Conservation (phyloP, 257 asterid species). For the Solanum dulcamara region DNA sequence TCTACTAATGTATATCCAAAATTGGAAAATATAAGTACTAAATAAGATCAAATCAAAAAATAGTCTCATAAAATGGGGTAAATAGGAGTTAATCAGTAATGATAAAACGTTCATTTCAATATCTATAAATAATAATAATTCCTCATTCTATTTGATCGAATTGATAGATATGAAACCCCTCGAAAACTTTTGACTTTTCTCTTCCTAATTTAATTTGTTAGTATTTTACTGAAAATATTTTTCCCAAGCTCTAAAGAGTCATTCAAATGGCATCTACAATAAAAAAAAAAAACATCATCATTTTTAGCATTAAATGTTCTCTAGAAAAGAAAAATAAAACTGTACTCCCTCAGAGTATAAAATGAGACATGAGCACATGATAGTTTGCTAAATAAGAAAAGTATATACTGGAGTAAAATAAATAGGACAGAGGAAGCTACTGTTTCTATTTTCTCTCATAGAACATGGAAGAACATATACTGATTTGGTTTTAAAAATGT, state of each 20-base stretch:
- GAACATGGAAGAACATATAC: not conserved
- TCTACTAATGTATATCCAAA: fast-evolving
- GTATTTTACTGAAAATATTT: not conserved
- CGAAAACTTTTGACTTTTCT: not conserved
- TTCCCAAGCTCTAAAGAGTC: not conserved
- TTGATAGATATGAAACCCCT: too few species aligned
- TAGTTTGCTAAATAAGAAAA: not conserved
- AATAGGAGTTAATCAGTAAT: too few species aligned
- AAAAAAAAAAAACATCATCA: not conserved
- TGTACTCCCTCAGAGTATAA: not conserved
- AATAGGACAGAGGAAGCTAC: not conserved
- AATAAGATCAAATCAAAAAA: too few species aligned
- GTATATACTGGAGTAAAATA: not conserved
- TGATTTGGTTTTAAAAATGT: not conserved
- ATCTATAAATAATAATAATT: too few species aligned
- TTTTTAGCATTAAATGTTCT: not conserved
- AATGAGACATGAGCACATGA: not conserved
- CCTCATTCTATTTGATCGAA: too few species aligned
- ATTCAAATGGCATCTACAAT: not conserved
- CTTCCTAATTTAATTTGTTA: not conserved
- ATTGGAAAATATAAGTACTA: fast-evolving
- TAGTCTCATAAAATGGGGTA: too few species aligned
- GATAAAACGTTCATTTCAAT: too few species aligned
- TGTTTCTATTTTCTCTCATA: not conserved
- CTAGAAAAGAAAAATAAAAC: not conserved